Conservation (phyloP, 768 basidiomycete species). For the Trametes cubensis region DNA sequence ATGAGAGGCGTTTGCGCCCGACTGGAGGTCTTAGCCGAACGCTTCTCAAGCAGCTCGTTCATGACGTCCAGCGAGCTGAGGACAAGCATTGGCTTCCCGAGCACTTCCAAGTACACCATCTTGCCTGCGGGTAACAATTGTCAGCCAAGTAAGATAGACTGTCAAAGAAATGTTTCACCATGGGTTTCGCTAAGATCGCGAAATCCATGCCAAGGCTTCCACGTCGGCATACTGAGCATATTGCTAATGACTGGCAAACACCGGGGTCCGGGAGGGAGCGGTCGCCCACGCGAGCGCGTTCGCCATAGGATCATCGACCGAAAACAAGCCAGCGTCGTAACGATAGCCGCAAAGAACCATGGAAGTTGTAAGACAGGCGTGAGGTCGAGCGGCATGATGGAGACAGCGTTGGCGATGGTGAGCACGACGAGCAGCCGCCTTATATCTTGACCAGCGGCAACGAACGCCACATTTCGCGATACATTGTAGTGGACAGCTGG, state of each 20-base stretch:
- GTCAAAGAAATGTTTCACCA: no score
- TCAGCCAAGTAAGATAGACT: not conserved
- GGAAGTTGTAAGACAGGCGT: no score
- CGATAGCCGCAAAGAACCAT: no score
- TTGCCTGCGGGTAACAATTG: not conserved
- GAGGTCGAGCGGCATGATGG: no score
- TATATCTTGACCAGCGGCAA: no score
- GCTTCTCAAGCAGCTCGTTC: conserved; percentile 34
- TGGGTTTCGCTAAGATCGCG: not conserved
- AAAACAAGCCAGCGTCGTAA: not conserved
- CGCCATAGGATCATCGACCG: not conserved
- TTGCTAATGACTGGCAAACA: not conserved
- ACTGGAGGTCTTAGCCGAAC: conserved; percentile 33
- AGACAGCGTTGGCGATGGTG: no score
- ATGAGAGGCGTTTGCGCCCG: conserved; percentile 14
- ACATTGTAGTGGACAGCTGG: no score
- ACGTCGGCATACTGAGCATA: not conserved
- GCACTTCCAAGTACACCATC: conserved; percentile 9
- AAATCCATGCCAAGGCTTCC: not conserved
- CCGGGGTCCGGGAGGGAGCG: conserved; percentile 4
- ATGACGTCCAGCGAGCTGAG: conserved; percentile 29
- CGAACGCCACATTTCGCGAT: no score
- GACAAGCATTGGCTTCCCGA: conserved; percentile 24
- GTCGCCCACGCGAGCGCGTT: not conserved
- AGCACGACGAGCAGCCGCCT: no score